These are phyloP conservation scores for Penicillium canescens DNA, from an alignment of 495 filamentous ascomycete species.

Conservation along the genomic window DNA sequence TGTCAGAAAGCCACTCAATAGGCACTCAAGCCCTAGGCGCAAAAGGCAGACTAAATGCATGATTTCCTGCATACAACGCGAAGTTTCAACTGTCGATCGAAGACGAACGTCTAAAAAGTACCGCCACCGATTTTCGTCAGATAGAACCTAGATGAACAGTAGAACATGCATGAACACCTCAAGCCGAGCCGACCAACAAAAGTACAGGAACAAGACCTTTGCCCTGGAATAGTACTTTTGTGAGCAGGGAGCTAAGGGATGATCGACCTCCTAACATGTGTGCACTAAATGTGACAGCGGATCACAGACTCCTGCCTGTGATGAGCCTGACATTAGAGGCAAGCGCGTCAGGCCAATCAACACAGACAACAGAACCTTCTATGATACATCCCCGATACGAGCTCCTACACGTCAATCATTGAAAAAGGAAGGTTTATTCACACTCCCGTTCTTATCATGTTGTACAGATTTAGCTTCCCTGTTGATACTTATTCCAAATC, in stretches of 20 bases:
- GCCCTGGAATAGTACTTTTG: conserved; percentile 14
- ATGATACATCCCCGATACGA: conserved; percentile 1
- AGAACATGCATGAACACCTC: not conserved
- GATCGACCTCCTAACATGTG: conserved; percentile 10
- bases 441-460: not conserved
- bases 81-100: not conserved
- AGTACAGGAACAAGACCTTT: not conserved
- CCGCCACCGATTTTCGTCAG: conserved; percentile 3
- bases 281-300: conserved; percentile 18
- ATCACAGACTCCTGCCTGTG: conserved; percentile 8
- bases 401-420: not conserved
- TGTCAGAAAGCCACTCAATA: not conserved
- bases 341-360: conserved; percentile 12
- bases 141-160: not conserved
- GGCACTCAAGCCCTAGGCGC: not conserved
- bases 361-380: not conserved
- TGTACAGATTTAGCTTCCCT: not conserved
- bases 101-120: conserved; percentile 6
- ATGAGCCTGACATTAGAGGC: conserved; percentile 4
- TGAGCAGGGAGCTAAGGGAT: not conserved
- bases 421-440: not conserved
- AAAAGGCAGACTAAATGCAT: not conserved
- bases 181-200: not conserved
- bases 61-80: not conserved
- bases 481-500: not conserved